These are phyloP conservation scores for Acidiella bohemica DNA, from an alignment of 495 filamentous ascomycete species.

Conservation along the genomic window DNA sequence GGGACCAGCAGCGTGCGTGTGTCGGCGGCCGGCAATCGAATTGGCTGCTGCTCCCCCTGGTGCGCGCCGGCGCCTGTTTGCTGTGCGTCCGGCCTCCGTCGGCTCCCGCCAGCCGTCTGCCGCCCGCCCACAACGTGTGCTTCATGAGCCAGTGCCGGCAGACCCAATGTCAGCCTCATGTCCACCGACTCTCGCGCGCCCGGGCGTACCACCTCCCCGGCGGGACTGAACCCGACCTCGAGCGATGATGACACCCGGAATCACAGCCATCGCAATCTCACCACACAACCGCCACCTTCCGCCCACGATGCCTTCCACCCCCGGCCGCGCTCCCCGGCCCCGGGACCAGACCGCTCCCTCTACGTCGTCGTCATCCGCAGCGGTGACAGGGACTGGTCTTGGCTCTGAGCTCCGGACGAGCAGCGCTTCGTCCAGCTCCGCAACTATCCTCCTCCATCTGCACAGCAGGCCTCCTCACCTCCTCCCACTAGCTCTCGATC, in stretches of 20 bases:
- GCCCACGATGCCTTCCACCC: constrained; percentile 3
- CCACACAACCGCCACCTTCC: background rate
- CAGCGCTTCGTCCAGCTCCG: background rate
- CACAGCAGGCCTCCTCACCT: background rate
- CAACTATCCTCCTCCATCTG: background rate
- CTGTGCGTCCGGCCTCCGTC: too few species aligned
- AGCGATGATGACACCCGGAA: constrained; percentile 1
- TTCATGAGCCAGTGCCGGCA: too few species aligned
- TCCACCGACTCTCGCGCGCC: constrained; percentile 2
- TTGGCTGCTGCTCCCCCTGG: too few species aligned
- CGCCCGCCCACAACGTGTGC: too few species aligned
- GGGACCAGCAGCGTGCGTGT: too few species aligned
- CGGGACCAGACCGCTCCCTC: background rate
- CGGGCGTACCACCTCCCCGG: background rate
- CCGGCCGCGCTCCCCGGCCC: background rate
- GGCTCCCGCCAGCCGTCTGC: too few species aligned
- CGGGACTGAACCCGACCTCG: background rate
- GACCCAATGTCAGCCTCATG: constrained; percentile 17
- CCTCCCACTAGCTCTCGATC: background rate
- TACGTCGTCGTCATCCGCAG: background rate
- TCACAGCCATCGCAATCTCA: background rate
- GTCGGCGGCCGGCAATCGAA: too few species aligned
- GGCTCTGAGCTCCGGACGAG: background rate
- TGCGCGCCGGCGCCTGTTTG: too few species aligned
- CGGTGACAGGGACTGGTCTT: constrained; percentile 1